Evolutionary conservation across 2,329 filamentous ascomycete species (phyloP).

Genomic region (Diaporthe aspalathi): DNA sequence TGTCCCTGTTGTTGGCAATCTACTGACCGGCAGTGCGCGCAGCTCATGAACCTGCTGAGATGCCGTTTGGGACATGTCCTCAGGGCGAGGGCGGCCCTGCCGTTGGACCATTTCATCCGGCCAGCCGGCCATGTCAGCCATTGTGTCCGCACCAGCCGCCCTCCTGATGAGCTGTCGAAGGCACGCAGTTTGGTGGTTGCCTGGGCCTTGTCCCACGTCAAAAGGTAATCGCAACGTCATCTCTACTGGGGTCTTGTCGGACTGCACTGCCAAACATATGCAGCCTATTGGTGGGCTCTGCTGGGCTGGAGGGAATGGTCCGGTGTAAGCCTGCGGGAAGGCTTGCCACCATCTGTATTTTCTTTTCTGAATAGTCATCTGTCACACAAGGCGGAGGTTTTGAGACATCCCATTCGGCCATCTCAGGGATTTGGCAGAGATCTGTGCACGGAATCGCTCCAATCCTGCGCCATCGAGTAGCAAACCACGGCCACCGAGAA

Average conservation of each 20-base stretch:
- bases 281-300: background rate
- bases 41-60: background rate
- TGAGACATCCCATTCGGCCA: background rate
- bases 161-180: background rate
- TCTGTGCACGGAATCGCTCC: background rate
- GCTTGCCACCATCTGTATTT: background rate
- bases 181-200: background rate
- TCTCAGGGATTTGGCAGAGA: background rate
- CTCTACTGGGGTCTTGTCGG: background rate
- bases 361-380: background rate
- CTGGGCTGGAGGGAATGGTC: conserved; percentile 16
- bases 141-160: background rate
- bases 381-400: background rate
- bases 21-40: background rate
- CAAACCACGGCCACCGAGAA: background rate
- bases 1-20: background rate
- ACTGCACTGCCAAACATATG: background rate
- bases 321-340: background rate
- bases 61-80: conserved; percentile 22
- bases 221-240: conserved; percentile 27
- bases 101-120: background rate
- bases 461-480: background rate
- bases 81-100: background rate
- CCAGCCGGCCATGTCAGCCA: background rate
- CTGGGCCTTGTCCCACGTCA: background rate